A percentile compares a stretch with the other conserved stretches of the same genome.
phyloP scores from a whole-genome alignment of 2,329 filamentous ascomycete species.

The Calonectria pseudoturangicola region DNA sequence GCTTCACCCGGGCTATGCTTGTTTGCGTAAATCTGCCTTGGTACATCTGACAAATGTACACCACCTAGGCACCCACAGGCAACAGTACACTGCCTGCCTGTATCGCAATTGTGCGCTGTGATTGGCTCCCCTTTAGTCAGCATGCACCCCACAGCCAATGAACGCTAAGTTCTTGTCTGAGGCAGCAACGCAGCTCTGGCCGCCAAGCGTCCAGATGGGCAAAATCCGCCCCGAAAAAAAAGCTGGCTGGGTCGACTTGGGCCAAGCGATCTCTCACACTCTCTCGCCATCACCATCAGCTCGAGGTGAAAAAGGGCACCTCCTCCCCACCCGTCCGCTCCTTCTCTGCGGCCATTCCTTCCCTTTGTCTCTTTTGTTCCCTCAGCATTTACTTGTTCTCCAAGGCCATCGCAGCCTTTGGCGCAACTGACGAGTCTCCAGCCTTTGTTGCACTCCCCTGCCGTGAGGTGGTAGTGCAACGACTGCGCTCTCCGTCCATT shows the following conservation, averaged over 20 bases:
- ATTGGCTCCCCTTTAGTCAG: conserved; percentile 58
- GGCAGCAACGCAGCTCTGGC: conserved; percentile 58
- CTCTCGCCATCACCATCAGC: conserved; percentile 50
- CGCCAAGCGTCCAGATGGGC: conserved; percentile 40
- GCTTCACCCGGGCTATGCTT: conserved; percentile 27
- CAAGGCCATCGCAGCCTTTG: conserved; percentile 37
- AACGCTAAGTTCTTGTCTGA: conserved; percentile 58
- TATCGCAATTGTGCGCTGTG: conserved; percentile 42
- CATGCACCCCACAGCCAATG: conserved; percentile 53
- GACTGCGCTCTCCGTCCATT: conserved; percentile 28
- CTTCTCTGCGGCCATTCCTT: conserved; percentile 41
- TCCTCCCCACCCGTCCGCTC: conserved; percentile 47
- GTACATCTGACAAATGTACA: conserved; percentile 55
- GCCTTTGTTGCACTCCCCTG: conserved; percentile 27
- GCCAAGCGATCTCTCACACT: conserved; percentile 48
- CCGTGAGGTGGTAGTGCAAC: conserved; percentile 29
- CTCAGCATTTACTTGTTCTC: conserved; percentile 29
- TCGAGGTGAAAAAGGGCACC: conserved; percentile 58
- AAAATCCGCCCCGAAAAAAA: conserved; percentile 56
- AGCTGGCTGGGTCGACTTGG: conserved; percentile 54
- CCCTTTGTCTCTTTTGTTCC: conserved; percentile 42
- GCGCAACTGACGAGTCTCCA: conserved; percentile 31
- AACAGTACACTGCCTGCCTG: conserved; percentile 54
- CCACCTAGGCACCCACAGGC: conserved; percentile 53
- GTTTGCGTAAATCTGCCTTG: conserved; percentile 50